A percentile compares a stretch with the other conserved stretches of the same genome.
These are phyloP conservation scores for Platanus orientalis DNA, from an alignment of 164 flowering plant genomes.

Conservation along the genomic window DNA sequence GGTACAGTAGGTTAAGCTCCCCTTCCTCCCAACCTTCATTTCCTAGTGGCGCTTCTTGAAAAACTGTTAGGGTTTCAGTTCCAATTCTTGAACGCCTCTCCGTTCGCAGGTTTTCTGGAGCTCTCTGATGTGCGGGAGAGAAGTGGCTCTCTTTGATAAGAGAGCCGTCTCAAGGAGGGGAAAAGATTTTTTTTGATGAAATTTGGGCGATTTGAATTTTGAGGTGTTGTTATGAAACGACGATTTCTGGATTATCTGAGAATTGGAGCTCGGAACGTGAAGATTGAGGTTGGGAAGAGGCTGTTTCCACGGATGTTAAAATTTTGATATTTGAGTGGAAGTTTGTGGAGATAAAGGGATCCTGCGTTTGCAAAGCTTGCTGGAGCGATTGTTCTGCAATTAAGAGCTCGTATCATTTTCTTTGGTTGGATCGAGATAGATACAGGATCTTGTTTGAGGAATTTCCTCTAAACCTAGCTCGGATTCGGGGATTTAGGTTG, in stretches of 20 bases:
- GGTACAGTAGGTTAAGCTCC: not conserved
- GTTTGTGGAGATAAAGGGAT: not conserved
- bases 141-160: conserved; percentile 20
- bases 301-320: not conserved
- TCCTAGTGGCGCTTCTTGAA: not conserved
- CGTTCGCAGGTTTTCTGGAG: not conserved
- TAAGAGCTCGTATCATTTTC: not conserved
- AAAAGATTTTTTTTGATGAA: too few relatives aligned
- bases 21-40: not conserved
- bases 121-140: conserved; percentile 18
- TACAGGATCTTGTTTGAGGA: not conserved
- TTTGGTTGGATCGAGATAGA: too few relatives aligned
- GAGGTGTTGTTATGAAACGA: too few relatives aligned
- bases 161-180: conserved; percentile 16
- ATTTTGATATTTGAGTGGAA: not conserved
- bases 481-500: not conserved
- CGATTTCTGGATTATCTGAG: not conserved
- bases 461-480: not conserved
- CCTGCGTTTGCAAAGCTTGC: not conserved
- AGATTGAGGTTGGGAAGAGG: not conserved
- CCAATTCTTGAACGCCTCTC: conserved; percentile 1
- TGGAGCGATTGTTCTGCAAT: not conserved
- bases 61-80: conserved; percentile 20
- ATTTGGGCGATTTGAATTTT: too few relatives aligned
- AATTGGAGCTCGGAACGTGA: not conserved